Base-by-base conservation (phyloP, 2,329 filamentous ascomycete genomes). In the Fusarium sp. region DNA sequence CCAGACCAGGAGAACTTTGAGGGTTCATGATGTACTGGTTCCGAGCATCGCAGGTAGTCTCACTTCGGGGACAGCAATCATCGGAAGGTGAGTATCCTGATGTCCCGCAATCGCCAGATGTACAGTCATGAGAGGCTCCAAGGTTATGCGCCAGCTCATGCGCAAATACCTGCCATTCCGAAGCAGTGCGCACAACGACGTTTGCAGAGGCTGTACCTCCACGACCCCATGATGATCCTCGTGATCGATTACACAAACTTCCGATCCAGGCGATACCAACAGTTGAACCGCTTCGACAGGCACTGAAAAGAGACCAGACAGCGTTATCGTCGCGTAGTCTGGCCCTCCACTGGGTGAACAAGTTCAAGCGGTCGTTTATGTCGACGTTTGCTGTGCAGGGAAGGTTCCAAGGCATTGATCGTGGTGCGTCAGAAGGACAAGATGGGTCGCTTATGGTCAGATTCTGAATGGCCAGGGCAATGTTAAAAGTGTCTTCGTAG, bases 181-280 rank as follows among this genome's bases (percentile, higher is more conserved):
- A 91, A 21, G 86, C 85, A 0, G 93, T 96, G 56, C 90, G 89
- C 10, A 94, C 89, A 21, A 97, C 92, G 3, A 76, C 72, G 77
- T 97, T 94, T 23, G 94, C 94, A 79, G 97, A 93, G 63, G 97
- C 92, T 0, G 69, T 96, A 91, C 94, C 93, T 95, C 79, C 95
- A 91, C 91, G 45, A 14, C 62, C 33, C 19, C 51, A 65, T 1
- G 44, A 52, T 27, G 91, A 84, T 41, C 86, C 85, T 35, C 37
- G 19, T 3, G 64, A 48, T 27, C 80, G 77, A 23, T 87, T 84
- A 80, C 94, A 97, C 38, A 94, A 87, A 79, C 95, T 93, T 39
- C 94, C 94, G 23, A 97, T 86, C 94, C 94, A 97, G 10, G 94
- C 92, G 29, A 97, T 86, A 4, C 94, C 94, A 44, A 97, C 94